Evolutionary conservation across 257 asterid species (phyloP), one percentile per base, ranked within the genome.

Genomic region (Ligustrum vulgare): DNA sequence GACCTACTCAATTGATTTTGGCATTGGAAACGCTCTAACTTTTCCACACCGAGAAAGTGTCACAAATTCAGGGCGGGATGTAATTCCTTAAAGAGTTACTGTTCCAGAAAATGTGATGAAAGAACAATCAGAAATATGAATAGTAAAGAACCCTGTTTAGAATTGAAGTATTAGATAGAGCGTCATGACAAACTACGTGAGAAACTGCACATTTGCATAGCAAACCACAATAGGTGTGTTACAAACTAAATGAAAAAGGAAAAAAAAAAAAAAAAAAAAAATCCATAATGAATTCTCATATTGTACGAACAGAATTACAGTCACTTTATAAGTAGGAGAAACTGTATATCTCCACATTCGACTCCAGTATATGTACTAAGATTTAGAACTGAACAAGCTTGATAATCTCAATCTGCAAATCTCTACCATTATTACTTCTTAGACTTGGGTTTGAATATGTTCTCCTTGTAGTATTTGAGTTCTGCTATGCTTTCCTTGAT

Each of bases 401-500:
- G 33, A 51, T 31, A 28, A 72, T 45, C 54, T 51, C 62, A 77
- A 12, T 60, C 68, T 67, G 69, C 71, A 11, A 65, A 47, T 33
- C n/a, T 67, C 32, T 69, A 32, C 66, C 76, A 23, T 25, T 2
- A 2, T 88, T 86, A 89, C 73, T 85, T 85, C 80, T 63, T 87
- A 16, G 83, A 75, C 82, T 77, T 89, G 58, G 79, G 67, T 83
- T 90, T 93, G 74, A 93, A 93, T 62, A 93, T 93, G 84, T 82
- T 75, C 67, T 90, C 90, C 86, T 91, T 91, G 90, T 77, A 91
- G 88, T 80, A 93, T 60, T 84, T 86, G 32, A 93, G 97, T 74
- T 93, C 96, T 20, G 90, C 90, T 76, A 93, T 91, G 84, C 96
- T 93, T 86, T 93, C 97, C 84, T 81, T 91, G 76, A 93, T 93